Evolutionary conservation across 2,329 filamentous ascomycete genomes (phyloP).

Genomic region (Fusarium sp.): DNA sequence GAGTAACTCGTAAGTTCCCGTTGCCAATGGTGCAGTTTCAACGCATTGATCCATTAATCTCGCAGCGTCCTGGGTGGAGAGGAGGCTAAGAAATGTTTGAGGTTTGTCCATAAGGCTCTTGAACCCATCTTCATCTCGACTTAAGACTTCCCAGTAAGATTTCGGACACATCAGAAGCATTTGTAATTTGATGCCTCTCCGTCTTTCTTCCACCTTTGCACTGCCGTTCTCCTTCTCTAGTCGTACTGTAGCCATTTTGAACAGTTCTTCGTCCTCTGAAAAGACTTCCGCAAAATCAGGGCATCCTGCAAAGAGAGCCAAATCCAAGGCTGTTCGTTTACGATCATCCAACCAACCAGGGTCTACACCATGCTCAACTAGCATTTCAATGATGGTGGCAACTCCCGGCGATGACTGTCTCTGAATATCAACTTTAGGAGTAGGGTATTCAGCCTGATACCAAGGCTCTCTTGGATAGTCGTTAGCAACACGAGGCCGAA

Average conservation of each 20-base stretch:
- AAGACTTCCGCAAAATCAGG: conserved; percentile 20
- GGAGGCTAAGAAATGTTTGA: neutral
- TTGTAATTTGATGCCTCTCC: neutral
- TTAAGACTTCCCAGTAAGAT: neutral
- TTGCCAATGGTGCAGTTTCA: neutral
- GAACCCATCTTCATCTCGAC: neutral
- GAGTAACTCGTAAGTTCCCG: neutral
- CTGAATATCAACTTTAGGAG: neutral
- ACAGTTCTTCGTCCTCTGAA: neutral
- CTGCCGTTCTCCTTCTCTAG: neutral
- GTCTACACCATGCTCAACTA: conserved; percentile 4
- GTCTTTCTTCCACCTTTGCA: neutral
- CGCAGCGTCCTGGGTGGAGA: neutral
- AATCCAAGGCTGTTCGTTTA: conserved; percentile 16
- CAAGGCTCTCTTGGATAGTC: neutral
- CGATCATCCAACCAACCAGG: neutral
- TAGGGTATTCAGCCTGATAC: neutral
- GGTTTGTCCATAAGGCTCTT: neutral
- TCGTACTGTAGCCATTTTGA: neutral
- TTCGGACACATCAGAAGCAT: conserved; percentile 22
- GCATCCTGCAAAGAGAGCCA: conserved; percentile 17
- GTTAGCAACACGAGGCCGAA: neutral
- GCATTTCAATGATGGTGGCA: conserved; percentile 12
- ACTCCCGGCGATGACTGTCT: neutral
- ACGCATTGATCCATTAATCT: neutral